These are phyloP conservation scores for Kodamaea jinghongensis DNA, from an alignment of 805 yeast genomes.

Conservation along the genomic window DNA sequence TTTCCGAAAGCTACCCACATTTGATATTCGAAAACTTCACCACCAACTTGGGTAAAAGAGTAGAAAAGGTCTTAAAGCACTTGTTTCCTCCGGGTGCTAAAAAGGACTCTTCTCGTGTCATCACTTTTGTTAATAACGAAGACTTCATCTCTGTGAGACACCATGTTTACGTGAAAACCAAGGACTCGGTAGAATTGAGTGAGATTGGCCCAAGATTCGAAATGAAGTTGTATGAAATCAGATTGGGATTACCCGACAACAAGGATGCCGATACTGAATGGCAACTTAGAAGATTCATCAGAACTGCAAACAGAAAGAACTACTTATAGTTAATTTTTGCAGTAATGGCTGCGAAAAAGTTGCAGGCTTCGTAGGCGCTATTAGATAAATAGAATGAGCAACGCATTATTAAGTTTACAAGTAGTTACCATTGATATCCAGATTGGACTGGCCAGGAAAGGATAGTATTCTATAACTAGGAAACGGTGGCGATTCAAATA, in stretches of 20 bases:
- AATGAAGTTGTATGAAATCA: slow-evolving; percentile 86
- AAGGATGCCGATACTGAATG: slow-evolving; percentile 98
- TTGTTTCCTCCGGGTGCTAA: slow-evolving; percentile 97
- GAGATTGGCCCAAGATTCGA: slow-evolving; percentile 99
- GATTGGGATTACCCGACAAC: slow-evolving; percentile 88
- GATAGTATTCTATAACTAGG: no score
- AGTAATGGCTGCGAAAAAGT: no score
- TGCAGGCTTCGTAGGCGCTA: no score
- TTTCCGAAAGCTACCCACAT: slow-evolving; percentile 91
- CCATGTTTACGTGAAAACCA: slow-evolving; percentile 87
- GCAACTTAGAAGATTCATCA: slow-evolving; percentile 87
- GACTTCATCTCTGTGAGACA: slow-evolving; percentile 95
- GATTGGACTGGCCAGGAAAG: no score
- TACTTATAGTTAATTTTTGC: slow-evolving; percentile 60
- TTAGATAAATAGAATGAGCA: no score
- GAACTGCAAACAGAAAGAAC: slow-evolving; percentile 95
- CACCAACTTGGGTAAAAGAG: slow-evolving; percentile 77
- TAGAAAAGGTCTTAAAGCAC: slow-evolving; percentile 77
- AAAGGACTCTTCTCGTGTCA: slow-evolving; percentile 84
- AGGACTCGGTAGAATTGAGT: slow-evolving; percentile 85
- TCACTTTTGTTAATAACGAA: slow-evolving; percentile 84
- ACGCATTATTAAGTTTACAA: no score
- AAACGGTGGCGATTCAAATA: no score
- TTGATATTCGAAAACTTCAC: slow-evolving; percentile 87
- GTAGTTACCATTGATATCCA: no score